Percentiles rank a stretch among this genome's conserved stretches.
phyloP scores from a whole-genome alignment of 768 basidiomycete species.

The Cyclocybe cylindracea region DNA sequence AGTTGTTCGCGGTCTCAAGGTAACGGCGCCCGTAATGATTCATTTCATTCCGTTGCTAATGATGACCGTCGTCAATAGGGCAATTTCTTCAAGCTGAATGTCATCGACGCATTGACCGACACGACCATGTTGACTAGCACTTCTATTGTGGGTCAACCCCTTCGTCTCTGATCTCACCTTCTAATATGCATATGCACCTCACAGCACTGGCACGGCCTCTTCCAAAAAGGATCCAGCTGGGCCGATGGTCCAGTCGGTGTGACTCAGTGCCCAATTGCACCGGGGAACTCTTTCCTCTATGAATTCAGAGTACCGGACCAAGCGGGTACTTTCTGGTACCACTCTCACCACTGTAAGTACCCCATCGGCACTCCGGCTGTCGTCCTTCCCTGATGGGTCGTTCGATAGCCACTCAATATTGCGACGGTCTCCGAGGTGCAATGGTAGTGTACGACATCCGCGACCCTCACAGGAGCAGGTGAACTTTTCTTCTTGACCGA shows the following conservation, averaged over 20 bases:
- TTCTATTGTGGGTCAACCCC: conserved; percentile 26
- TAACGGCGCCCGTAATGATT: too few species aligned
- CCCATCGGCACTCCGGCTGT: background rate
- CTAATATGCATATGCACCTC: background rate
- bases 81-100: conserved; percentile 41
- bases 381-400: background rate
- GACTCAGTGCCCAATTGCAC: conserved; percentile 50
- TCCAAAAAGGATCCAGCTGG: conserved; percentile 41
- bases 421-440: conserved; percentile 41
- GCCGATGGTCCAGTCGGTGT: conserved; percentile 45
- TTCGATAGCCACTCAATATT: conserved; percentile 43
- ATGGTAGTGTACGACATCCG: conserved; percentile 39
- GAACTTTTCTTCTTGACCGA: background rate
- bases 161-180: background rate
- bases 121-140: conserved; percentile 28
- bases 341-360: conserved; percentile 29
- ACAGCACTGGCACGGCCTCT: conserved; percentile 57
- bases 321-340: conserved; percentile 40
- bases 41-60: background rate
- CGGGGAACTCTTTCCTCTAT: conserved; percentile 43
- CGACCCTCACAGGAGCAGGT: conserved; percentile 29
- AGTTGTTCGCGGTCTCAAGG: too few species aligned
- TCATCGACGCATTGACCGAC: conserved; percentile 46
- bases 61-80: conserved; percentile 20
- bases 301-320: conserved; percentile 30